Base-by-base conservation (phyloP, 2,329 filamentous ascomycete genomes). In the Domatiomyces globalis region DNA sequence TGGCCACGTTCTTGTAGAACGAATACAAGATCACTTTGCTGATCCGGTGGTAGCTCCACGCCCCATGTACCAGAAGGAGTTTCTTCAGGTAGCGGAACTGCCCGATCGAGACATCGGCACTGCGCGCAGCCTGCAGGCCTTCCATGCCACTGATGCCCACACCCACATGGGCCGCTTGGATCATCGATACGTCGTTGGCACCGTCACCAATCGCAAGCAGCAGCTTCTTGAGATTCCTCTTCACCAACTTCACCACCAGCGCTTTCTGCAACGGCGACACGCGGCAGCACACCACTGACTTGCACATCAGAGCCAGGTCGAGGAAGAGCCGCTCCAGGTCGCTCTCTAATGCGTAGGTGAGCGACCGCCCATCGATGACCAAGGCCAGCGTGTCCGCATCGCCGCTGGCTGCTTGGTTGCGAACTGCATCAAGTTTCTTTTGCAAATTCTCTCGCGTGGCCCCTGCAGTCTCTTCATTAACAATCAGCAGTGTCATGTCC, bases 101-200 rank as follows among this genome's bases (percentile, higher is more conserved):
- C 0, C 81, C 92, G 65, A 98, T 95, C 7, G 89, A 83, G 46
- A 98, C 87, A 70, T 98, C 92, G 52, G 92, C 92, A 62, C 88
- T 95, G 63, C 92, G 82, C 46, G 92, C 92, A 46, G 92, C 92
- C 70, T 98, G 92, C 0, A 98, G 80, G 75, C 92, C 92, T 76
- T 98, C 92, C 58, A 94, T 79, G 69, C 92, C 92, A 63, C 88
- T 95, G 67, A 98, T 98, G 69, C 92, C 92, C 45, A 98, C 87
- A 58, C 92, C 92, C 58, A 98, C 94, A 66, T 98, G 92, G 10
- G 92, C 92, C 9, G 92, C 92, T 72, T 98, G 92, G 51, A 98
- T 98, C 92, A 98, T 98, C 17, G 90, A 95, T n/a, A 98, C 92
- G 63, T 98, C 92, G 69, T 98, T 98, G 46, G 92, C 92, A 58